Conservation (phyloP, 108 stramenopile genomes). For the Cyclostephanos invisitatus region DNA sequence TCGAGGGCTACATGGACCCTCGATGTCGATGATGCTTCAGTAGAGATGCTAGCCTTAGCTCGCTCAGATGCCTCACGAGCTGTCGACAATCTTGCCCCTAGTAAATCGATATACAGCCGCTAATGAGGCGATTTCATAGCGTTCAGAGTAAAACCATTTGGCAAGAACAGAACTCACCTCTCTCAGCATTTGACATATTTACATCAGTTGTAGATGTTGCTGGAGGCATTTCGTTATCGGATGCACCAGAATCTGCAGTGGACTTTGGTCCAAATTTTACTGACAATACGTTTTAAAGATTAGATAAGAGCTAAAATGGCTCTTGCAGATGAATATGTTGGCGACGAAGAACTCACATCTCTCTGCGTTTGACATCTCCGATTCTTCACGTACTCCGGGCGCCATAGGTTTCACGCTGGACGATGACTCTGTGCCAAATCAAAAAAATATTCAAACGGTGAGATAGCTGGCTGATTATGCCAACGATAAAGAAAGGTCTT, state of each 20-base stretch:
- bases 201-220: background rate
- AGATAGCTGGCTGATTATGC: too few relatives aligned
- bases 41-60: background rate
- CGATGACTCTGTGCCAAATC: background rate
- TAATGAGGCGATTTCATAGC: background rate
- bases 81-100: background rate
- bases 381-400: background rate
- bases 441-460: too few relatives aligned
- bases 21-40: too few relatives aligned
- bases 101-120: background rate
- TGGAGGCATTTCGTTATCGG: background rate
- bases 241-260: background rate
- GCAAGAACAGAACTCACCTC: background rate
- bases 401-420: background rate
- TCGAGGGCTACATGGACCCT: too few relatives aligned
- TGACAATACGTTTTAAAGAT: background rate
- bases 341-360: conserved; percentile 2
- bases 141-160: background rate
- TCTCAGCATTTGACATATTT: background rate
- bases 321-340: background rate
- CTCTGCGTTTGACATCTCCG: conserved; percentile 2
- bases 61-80: conserved; percentile 3
- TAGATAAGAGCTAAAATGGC: background rate
- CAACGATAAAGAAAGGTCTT: too few relatives aligned
- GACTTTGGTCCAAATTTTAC: background rate